phyloP scores from a whole-genome alignment of 2,329 filamentous ascomycete genomes.

The Botrytis fragariae region DNA sequence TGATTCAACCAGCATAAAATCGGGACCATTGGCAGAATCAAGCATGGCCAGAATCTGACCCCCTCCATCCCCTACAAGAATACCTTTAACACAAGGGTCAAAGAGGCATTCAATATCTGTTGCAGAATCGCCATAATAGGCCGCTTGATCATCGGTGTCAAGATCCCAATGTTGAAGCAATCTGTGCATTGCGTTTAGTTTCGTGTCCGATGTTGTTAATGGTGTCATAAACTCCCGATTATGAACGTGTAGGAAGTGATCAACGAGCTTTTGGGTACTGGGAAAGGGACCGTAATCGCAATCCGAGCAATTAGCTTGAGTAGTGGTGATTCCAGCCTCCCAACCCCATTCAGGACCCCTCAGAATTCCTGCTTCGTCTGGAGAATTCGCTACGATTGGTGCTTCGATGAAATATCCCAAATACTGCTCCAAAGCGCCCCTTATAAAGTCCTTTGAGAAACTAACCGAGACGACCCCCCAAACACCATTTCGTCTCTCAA shows the following conservation, averaged over 20 bases:
- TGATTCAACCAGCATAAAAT: neutral
- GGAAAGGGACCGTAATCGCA: neutral
- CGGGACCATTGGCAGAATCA: neutral
- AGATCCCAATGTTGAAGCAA: conserved; percentile 22
- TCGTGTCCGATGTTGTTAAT: conserved; percentile 31
- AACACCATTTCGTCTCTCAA: conserved; percentile 8
- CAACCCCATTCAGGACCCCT: conserved; percentile 8
- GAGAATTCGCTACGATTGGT: conserved; percentile 28
- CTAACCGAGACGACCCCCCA: conserved; percentile 35
- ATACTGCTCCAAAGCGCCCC: conserved; percentile 26
- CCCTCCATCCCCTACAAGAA: conserved; percentile 30
- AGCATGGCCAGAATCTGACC: conserved; percentile 25
- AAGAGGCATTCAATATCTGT: conserved; percentile 38
- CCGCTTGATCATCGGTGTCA: conserved; percentile 5
- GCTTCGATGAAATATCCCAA: conserved; percentile 4
- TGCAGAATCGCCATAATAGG: conserved; percentile 37
- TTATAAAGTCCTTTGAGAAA: conserved; percentile 31
- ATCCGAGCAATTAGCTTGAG: neutral
- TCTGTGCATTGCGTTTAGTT: conserved; percentile 29
- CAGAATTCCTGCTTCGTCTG: conserved; percentile 27
- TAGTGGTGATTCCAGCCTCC: conserved; percentile 2
- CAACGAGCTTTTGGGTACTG: neutral
- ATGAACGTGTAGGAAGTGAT: neutral
- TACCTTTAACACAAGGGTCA: conserved; percentile 26
- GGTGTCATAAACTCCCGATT: neutral